Evolutionary conservation across 192 early-diverging fungal species (phyloP).

Genomic region (Gryganskiella cystojenkinii): DNA sequence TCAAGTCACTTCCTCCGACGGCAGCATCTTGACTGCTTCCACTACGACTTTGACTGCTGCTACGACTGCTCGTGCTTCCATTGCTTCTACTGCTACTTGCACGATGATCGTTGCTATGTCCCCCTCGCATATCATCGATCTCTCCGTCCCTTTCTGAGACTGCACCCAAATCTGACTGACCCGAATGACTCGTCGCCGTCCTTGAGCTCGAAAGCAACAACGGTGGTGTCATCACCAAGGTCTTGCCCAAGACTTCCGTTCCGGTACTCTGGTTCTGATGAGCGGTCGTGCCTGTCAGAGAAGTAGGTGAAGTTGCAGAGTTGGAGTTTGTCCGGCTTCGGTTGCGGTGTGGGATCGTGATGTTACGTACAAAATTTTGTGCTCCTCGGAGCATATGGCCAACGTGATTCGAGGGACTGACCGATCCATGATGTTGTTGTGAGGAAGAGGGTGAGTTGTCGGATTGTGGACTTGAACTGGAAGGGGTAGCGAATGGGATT

Average conservation of each 20-base stretch:
- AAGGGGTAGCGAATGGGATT: constrained; percentile 23
- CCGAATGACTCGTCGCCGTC: constrained; percentile 11
- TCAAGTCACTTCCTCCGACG: neutral
- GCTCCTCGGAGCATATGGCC: constrained; percentile 29
- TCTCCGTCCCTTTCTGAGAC: constrained; percentile 37
- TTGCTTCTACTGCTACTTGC: constrained; percentile 1
- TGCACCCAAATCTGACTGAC: constrained; percentile 28
- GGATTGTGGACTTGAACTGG: neutral
- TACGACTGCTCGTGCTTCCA: constrained; percentile 15
- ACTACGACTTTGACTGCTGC: constrained; percentile 24
- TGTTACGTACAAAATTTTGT: constrained; percentile 47
- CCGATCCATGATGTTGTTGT: neutral
- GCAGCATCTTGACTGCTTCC: neutral
- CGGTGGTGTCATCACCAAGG: constrained; percentile 29
- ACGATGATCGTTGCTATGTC: constrained; percentile 1
- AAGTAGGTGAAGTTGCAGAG: constrained; percentile 17
- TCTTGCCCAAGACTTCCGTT: constrained; percentile 42
- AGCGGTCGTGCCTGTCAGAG: neutral
- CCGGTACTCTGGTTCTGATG: neutral
- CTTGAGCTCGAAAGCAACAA: constrained; percentile 5
- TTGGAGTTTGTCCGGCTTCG: constrained; percentile 49
- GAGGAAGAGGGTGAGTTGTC: neutral
- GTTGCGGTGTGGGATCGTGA: constrained; percentile 41
- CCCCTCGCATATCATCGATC: neutral
- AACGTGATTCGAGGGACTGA: constrained; percentile 36